Evolutionary conservation across 2,329 filamentous ascomycete species (phyloP).

Genomic region (Keithomyces neogunnii): DNA sequence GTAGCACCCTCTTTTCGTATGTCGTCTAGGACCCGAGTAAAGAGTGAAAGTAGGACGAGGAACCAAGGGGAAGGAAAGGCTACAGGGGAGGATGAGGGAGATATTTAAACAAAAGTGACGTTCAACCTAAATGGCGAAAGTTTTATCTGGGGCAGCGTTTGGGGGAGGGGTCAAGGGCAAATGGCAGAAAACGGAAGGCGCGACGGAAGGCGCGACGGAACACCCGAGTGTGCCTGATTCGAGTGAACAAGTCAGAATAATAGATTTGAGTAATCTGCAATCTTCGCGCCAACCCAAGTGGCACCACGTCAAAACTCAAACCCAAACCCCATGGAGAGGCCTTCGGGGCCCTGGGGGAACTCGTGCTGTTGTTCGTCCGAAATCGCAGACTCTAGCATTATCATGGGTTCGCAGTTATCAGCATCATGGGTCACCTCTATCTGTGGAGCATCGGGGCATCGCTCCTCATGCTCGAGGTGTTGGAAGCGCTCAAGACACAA

Average conservation of each 20-base stretch:
- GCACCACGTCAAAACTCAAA: neutral
- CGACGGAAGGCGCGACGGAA: neutral
- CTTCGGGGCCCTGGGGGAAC: neutral
- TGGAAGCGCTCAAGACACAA: neutral
- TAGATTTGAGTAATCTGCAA: neutral
- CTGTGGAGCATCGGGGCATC: neutral
- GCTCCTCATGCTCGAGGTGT: neutral
- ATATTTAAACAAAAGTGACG: conserved; percentile 1
- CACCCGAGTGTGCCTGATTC: neutral
- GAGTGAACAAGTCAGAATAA: neutral
- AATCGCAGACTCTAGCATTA: neutral
- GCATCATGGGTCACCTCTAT: neutral
- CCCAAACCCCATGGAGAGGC: neutral
- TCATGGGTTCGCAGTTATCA: neutral
- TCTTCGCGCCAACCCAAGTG: neutral
- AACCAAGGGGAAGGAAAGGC: neutral
- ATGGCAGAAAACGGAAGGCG: neutral
- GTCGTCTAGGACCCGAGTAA: neutral
- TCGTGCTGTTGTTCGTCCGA: conserved; percentile 1
- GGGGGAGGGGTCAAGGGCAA: neutral
- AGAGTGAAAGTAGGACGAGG: neutral
- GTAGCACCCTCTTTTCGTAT: neutral
- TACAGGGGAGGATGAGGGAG: neutral
- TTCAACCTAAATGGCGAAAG: no score
- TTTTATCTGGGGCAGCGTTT: neutral